Evolutionary conservation across 2,329 filamentous ascomycete genomes (phyloP).

Genomic region (Ophiostoma quercus): DNA sequence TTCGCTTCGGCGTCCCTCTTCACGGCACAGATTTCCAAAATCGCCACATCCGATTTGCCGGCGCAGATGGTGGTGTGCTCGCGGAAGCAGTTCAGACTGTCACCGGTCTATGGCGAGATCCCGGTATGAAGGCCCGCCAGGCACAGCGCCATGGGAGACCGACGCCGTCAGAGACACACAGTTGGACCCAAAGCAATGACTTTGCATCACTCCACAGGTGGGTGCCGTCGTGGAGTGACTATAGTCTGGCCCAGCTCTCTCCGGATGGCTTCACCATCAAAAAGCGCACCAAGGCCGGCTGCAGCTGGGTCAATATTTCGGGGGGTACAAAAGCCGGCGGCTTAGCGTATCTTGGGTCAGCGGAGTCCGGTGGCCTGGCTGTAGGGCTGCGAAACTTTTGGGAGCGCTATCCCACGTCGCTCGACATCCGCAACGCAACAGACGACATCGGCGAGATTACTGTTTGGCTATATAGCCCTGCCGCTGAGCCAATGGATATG

Average conservation of each 20-base stretch:
- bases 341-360: neutral
- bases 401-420: constrained; percentile 6
- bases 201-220: constrained; percentile 10
- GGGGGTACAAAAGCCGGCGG: neutral
- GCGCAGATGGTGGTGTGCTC: neutral
- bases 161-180: neutral
- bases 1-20: neutral
- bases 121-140: neutral
- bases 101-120: neutral
- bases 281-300: constrained; percentile 1
- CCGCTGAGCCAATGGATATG: neutral
- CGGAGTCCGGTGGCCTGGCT: neutral
- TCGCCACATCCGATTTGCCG: neutral
- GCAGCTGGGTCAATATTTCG: neutral
- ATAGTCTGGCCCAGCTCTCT: neutral
- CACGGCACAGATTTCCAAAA: neutral
- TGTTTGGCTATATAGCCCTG: constrained; percentile 4
- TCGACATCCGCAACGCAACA: neutral
- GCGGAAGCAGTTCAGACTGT: neutral
- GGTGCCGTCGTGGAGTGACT: constrained; percentile 6
- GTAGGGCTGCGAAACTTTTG: constrained; percentile 5
- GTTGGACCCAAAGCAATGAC: neutral
- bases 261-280: neutral
- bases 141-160: neutral
- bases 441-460: neutral